Evolutionary conservation across 768 basidiomycete species (phyloP).

Genomic region (Boletus rubescentipes): DNA sequence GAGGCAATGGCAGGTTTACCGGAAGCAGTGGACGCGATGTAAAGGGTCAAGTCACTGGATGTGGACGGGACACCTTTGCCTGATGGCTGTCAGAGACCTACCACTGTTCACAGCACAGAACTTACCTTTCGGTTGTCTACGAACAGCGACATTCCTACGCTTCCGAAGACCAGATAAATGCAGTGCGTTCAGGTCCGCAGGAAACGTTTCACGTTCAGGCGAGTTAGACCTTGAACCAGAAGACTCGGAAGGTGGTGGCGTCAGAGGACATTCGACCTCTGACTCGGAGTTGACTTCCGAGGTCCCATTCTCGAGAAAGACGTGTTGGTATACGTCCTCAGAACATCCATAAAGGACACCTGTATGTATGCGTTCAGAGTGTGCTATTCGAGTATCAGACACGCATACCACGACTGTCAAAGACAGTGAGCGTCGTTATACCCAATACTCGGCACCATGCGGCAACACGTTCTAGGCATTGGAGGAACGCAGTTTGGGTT

Average conservation of each 20-base stretch:
- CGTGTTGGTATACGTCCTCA: conserved; percentile 40
- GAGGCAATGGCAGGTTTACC: conserved; percentile 66
- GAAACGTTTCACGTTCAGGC: conserved; percentile 34
- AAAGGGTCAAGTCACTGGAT: conserved; percentile 42
- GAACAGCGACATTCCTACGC: conserved; percentile 27
- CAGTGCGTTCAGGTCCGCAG: conserved; percentile 17
- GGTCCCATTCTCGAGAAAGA: conserved; percentile 28
- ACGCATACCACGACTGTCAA: conserved; percentile 68
- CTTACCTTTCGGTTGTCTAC: conserved; percentile 25
- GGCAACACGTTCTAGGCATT: conserved; percentile 52
- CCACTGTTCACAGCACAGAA: not conserved
- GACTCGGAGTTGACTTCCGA: conserved; percentile 43
- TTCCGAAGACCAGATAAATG: conserved; percentile 15
- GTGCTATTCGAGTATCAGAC: not conserved
- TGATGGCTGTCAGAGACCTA: conserved; percentile 10
- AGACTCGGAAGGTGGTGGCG: conserved; percentile 75
- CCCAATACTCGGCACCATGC: conserved; percentile 63
- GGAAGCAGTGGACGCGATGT: conserved; percentile 55
- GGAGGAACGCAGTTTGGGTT: conserved; percentile 44
- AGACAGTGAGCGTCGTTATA: conserved; percentile 64
- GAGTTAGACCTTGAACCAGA: conserved; percentile 65
- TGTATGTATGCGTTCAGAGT: conserved; percentile 22
- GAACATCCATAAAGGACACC: conserved; percentile 43
- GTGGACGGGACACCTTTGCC: conserved; percentile 11
- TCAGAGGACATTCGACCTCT: conserved; percentile 68